Conservation (phyloP, 495 filamentous ascomycete species). For the Penicillium salamii region DNA sequence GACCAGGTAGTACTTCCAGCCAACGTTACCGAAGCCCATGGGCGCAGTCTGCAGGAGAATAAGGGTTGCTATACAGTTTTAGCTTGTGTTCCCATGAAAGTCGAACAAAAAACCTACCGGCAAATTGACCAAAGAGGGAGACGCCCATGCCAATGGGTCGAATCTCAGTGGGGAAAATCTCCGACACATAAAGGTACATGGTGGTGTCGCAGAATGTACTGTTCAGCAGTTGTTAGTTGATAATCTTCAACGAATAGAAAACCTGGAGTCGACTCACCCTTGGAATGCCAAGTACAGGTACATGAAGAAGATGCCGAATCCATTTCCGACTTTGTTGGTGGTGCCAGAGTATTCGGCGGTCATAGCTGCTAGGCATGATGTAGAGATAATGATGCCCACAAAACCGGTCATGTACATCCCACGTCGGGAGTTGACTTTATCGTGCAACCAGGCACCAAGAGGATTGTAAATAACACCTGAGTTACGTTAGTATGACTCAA, state of each 20-base stretch:
- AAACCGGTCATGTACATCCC: slow-evolving; percentile 45
- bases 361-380: slow-evolving; percentile 42
- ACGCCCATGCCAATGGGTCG: slow-evolving; percentile 47
- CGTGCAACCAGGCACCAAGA: slow-evolving; percentile 45
- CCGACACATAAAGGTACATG: slow-evolving; percentile 49
- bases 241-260: neutral
- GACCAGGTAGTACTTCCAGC: slow-evolving; percentile 50
- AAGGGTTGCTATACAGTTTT: slow-evolving; percentile 24
- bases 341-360: slow-evolving; percentile 41
- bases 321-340: slow-evolving; percentile 42
- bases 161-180: slow-evolving; percentile 52
- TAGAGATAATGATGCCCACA: slow-evolving; percentile 32
- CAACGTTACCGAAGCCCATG: slow-evolving; percentile 40
- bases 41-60: slow-evolving; percentile 43
- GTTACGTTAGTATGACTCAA: slow-evolving; percentile 6
- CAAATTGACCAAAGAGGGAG: slow-evolving; percentile 43
- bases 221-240: slow-evolving; percentile 1
- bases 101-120: slow-evolving; percentile 11
- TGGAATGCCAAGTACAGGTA: slow-evolving; percentile 47
- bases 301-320: slow-evolving; percentile 47
- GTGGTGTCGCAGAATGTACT: slow-evolving; percentile 49
- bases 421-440: slow-evolving; percentile 43
- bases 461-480: slow-evolving; percentile 44
- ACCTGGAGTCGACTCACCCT: slow-evolving; percentile 19
- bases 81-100: neutral